Percentiles rank a stretch among this genome's conserved stretches.
These are phyloP conservation scores for Pestalotiopsis sp. DNA, from an alignment of 2,329 filamentous ascomycete species.

Conservation along the genomic window DNA sequence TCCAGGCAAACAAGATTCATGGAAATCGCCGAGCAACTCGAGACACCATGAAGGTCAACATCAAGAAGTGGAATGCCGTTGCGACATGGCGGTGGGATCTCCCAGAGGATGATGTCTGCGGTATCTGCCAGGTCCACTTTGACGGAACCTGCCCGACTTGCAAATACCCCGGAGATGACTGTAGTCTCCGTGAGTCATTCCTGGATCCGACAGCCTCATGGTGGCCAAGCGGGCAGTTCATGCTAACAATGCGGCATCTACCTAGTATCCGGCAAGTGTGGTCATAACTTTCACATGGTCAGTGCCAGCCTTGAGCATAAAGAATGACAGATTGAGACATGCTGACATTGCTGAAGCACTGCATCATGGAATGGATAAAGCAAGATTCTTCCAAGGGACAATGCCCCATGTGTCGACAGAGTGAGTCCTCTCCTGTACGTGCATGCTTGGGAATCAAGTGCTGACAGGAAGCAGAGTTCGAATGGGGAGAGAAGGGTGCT, in stretches of 20 bases:
- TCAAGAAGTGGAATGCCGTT: conserved; percentile 90
- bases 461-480: conserved; percentile 29
- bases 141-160: conserved; percentile 97
- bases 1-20: neutral
- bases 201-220: neutral
- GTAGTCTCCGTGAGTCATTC: conserved; percentile 73
- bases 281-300: conserved; percentile 98
- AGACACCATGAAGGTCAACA: conserved; percentile 84
- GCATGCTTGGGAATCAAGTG: conserved; percentile 5
- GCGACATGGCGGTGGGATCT: conserved; percentile 98
- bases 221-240: neutral
- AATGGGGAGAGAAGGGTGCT: conserved; percentile 28
- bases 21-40: conserved; percentile 7
- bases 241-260: conserved; percentile 12
- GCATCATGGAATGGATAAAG: conserved; percentile 93
- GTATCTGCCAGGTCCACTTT: conserved; percentile 97
- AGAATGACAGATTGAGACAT: conserved; percentile 11
- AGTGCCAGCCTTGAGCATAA: conserved; percentile 52
- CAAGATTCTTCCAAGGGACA: conserved; percentile 92
- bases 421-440: conserved; percentile 49
- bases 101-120: conserved; percentile 95
- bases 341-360: conserved; percentile 66
- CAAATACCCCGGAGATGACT: conserved; percentile 97
- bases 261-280: conserved; percentile 91
- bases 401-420: conserved; percentile 97